phyloP scores from a whole-genome alignment of 768 basidiomycete species.

The Naganishia vaughanmartiniae region DNA sequence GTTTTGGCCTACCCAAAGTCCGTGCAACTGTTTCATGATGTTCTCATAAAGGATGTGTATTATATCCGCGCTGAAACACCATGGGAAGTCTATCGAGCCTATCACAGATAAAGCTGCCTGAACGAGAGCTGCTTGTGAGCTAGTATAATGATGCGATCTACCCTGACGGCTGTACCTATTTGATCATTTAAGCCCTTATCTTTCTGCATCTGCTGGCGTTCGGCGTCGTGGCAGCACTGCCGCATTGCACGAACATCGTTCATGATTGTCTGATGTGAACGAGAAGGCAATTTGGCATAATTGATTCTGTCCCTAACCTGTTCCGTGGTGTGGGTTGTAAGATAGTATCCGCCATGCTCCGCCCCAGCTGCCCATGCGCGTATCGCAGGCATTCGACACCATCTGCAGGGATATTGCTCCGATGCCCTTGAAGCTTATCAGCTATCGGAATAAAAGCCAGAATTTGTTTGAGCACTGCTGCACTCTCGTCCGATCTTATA shows the following conservation, averaged over 20 bases:
- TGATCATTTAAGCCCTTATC: neutral
- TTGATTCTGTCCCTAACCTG: neutral
- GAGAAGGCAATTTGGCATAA: neutral
- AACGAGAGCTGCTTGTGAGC: neutral
- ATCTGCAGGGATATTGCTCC: neutral
- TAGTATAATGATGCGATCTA: neutral
- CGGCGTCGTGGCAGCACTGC: neutral
- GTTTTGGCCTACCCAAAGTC: neutral
- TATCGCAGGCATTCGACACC: neutral
- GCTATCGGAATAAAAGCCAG: neutral
- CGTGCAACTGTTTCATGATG: neutral
- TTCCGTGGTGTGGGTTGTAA: neutral
- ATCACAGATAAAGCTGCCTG: neutral
- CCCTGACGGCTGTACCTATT: neutral
- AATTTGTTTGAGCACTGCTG: too few relatives aligned
- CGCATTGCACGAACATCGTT: neutral
- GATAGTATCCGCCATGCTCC: neutral
- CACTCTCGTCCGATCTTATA: neutral
- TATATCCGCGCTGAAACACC: neutral
- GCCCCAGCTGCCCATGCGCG: neutral
- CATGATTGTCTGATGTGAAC: neutral
- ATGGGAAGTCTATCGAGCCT: neutral
- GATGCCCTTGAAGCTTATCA: neutral
- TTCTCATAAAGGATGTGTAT: slow-evolving; percentile 12
- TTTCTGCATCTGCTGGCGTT: neutral